A percentile compares a stretch with the other conserved stretches of the same genome.
Evolutionary conservation across 108 stramenopile genomes (phyloP).

Genomic region (Seminavis robusta): DNA sequence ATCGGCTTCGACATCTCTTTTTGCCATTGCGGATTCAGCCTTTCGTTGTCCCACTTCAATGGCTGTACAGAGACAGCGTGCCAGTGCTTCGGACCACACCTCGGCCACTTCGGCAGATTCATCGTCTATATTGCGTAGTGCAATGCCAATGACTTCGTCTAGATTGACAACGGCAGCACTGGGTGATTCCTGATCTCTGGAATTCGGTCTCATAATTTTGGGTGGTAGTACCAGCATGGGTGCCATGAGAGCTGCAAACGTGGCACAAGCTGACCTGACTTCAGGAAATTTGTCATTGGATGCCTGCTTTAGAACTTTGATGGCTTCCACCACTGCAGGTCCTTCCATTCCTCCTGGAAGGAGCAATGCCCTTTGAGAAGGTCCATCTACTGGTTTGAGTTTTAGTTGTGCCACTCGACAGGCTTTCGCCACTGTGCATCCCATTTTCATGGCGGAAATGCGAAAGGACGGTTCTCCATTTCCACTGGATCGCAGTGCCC

Average conservation of each 20-base stretch:
- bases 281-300: conserved; percentile 70
- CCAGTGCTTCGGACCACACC: conserved; percentile 68
- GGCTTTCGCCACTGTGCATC: conserved; percentile 50
- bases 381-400: conserved; percentile 13
- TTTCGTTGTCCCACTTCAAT: conserved; percentile 45
- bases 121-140: conserved; percentile 77
- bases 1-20: conserved; percentile 14
- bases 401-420: conserved; percentile 43
- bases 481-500: conserved; percentile 59
- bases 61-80: conserved; percentile 65
- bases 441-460: conserved; percentile 52
- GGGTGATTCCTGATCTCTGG: conserved; percentile 30
- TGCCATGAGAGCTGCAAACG: conserved; percentile 50
- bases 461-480: conserved; percentile 76
- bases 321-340: conserved; percentile 51
- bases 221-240: conserved; percentile 45
- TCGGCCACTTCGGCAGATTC: conserved; percentile 60
- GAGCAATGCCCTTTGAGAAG: conserved; percentile 15
- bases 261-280: conserved; percentile 58
- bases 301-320: conserved; percentile 66
- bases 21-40: conserved; percentile 14
- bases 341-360: conserved; percentile 71
- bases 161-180: conserved; percentile 6
- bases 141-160: conserved; percentile 63
- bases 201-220: neutral